A percentile compares a stretch with the other conserved stretches of the same genome.
Conservation (phyloP, 2,329 filamentous ascomycete species). For the Cladosporium sphaerospermum region DNA sequence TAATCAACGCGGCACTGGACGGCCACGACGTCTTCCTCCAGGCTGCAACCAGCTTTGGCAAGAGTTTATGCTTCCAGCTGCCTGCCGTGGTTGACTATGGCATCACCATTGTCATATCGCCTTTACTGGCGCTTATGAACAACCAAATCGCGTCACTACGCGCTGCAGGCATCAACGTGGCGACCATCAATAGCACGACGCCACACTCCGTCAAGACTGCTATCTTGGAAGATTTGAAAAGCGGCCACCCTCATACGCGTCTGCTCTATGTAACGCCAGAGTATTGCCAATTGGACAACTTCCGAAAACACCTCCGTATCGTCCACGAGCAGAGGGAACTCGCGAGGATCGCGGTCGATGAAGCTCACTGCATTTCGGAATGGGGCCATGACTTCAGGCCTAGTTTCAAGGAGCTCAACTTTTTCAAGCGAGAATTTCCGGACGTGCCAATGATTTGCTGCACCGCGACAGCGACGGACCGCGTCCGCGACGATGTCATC, state of each 20-base stretch:
- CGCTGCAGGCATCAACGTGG: slow-evolving; percentile 68
- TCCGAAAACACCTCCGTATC: slow-evolving; percentile 65
- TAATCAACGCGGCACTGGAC: slow-evolving; percentile 73
- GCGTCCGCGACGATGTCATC: slow-evolving; percentile 78
- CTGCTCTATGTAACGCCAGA: slow-evolving; percentile 93
- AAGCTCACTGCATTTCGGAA: slow-evolving; percentile 95
- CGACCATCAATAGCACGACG: slow-evolving; percentile 82
- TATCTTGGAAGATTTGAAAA: slow-evolving; percentile 76
- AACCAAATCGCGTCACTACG: slow-evolving; percentile 83
- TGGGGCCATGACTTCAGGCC: slow-evolving; percentile 98
- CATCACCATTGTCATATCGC: slow-evolving; percentile 86
- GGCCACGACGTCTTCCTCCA: slow-evolving; percentile 91
- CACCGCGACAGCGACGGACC: slow-evolving; percentile 80
- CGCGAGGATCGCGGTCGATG: slow-evolving; percentile 83
- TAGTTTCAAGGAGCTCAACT: slow-evolving; percentile 78
- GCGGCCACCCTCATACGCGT: slow-evolving; percentile 75
- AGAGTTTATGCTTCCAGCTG: slow-evolving; percentile 87
- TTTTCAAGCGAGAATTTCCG: slow-evolving; percentile 76
- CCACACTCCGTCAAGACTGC: slow-evolving; percentile 55
- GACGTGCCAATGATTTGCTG: slow-evolving; percentile 86
- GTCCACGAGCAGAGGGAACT: slow-evolving; percentile 78
- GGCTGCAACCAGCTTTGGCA: slow-evolving; percentile 84
- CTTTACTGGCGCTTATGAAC: slow-evolving; percentile 85
- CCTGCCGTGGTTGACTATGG: slow-evolving; percentile 83
- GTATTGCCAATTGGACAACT: slow-evolving; percentile 69